Conservation (phyloP, 177 flowering plant genomes). For the Vitis hybrid region DNA sequence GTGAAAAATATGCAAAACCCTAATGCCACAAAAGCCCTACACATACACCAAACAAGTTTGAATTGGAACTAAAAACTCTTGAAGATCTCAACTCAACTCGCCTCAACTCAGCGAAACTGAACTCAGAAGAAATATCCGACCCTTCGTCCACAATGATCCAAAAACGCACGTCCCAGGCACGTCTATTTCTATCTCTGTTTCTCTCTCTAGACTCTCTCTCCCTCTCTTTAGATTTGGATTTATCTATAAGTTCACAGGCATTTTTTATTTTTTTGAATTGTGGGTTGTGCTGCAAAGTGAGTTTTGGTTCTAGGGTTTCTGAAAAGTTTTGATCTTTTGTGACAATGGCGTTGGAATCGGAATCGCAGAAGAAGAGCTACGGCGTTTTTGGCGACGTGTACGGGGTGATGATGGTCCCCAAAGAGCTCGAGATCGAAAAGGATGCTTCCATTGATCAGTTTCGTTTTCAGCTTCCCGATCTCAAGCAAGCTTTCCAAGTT, state of each 20-base stretch:
- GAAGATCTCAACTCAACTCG: conserved; percentile 1
- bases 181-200: background rate
- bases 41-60: too few relatives aligned
- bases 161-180: conserved; percentile 16
- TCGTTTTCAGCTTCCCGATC: conserved; percentile 44
- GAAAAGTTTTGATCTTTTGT: background rate
- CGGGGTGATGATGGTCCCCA: conserved; percentile 47
- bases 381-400: conserved; percentile 44
- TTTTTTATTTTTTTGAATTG: background rate
- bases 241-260: background rate
- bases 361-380: conserved; percentile 51
- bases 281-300: background rate
- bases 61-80: too few relatives aligned
- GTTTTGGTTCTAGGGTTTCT: background rate
- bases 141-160: conserved; percentile 6
- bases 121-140: background rate
- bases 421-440: conserved; percentile 43
- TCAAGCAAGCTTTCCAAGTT: conserved; percentile 36
- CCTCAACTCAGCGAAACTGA: conserved; percentile 1
- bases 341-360: conserved; percentile 39
- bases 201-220: background rate
- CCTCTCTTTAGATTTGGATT: background rate
- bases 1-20: too few relatives aligned
- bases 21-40: too few relatives aligned
- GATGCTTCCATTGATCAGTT: conserved; percentile 23